Conservation (phyloP, 139 green algal species). For the Chlorella sorokiniana region DNA sequence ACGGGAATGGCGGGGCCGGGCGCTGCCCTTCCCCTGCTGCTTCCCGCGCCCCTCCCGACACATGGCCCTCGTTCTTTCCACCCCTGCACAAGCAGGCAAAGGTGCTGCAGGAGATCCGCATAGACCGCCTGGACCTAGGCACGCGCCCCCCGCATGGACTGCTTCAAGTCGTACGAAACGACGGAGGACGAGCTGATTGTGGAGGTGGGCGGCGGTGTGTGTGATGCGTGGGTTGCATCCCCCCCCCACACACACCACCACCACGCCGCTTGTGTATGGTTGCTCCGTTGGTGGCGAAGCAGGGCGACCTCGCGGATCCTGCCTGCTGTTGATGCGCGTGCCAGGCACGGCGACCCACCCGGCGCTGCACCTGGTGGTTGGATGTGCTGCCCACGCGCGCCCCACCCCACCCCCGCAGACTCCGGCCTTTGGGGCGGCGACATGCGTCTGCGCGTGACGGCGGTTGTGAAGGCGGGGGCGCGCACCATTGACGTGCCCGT, state of each 20-base stretch:
- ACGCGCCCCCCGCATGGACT: conserved; percentile 56
- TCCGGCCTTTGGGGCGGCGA: conserved; percentile 73
- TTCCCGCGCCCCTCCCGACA: neutral
- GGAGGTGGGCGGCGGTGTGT: conserved; percentile 22
- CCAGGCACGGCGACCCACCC: neutral
- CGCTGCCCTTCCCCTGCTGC: neutral
- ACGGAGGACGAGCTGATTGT: conserved; percentile 72
- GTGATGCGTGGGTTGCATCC: neutral
- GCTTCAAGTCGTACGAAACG: conserved; percentile 68
- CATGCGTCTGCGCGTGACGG: conserved; percentile 34
- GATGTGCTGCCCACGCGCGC: too few species aligned
- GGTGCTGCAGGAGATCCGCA: conserved; percentile 49
- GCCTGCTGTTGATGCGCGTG: neutral
- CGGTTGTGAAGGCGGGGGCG: conserved; percentile 34
- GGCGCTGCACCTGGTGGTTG: neutral
- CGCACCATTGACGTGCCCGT: conserved; percentile 52
- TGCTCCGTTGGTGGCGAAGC: neutral
- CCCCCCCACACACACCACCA: too few species aligned
- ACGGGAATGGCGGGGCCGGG: neutral
- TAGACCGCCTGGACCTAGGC: conserved; percentile 64
- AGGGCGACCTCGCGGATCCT: too few species aligned
- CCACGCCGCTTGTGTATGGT: too few species aligned
- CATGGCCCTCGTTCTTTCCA: neutral
- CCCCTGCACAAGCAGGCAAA: conserved; percentile 4
- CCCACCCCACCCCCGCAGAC: conserved; percentile 32